Conservation (phyloP, 2,329 filamentous ascomycete species). For the Aspergillus sp. region DNA sequence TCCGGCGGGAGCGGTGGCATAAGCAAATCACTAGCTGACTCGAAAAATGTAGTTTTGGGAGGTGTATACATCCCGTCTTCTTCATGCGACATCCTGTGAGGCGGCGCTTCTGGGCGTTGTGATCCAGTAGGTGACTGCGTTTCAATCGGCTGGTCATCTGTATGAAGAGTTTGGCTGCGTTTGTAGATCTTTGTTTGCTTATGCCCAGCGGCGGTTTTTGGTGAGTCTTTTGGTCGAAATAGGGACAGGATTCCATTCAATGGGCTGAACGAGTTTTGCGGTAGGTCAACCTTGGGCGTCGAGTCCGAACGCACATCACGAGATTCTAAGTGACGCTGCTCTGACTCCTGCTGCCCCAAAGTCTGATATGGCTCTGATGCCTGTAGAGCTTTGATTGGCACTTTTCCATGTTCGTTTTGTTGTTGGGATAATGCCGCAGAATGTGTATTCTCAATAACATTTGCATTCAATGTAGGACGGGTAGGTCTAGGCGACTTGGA, state of each 20-base stretch:
- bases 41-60: constrained; percentile 86
- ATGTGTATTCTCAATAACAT: constrained; percentile 8
- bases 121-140: constrained; percentile 1
- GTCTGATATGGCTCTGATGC: constrained; percentile 17
- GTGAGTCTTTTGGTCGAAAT: constrained; percentile 55
- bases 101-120: constrained; percentile 22
- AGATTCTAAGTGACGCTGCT: constrained; percentile 9
- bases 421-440: constrained; percentile 5
- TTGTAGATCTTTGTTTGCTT: constrained; percentile 60
- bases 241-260: constrained; percentile 64
- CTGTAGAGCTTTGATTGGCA: constrained; percentile 1
- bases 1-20: constrained; percentile 78
- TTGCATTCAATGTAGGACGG: constrained; percentile 15
- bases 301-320: constrained; percentile 4
- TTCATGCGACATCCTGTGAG: constrained; percentile 47
- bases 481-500: constrained; percentile 48
- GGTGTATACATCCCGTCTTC: constrained; percentile 58
- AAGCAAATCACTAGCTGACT: constrained; percentile 85
- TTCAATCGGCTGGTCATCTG: constrained; percentile 16
- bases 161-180: constrained; percentile 64
- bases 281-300: constrained; percentile 9
- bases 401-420: constrained; percentile 5
- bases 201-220: constrained; percentile 42
- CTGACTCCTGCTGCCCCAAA: constrained; percentile 4
- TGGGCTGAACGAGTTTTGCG: constrained; percentile 39